Percentiles rank a stretch among this genome's conserved stretches.
phyloP scores from a whole-genome alignment of 2,329 filamentous ascomycete genomes.

The Venturia effusa region DNA sequence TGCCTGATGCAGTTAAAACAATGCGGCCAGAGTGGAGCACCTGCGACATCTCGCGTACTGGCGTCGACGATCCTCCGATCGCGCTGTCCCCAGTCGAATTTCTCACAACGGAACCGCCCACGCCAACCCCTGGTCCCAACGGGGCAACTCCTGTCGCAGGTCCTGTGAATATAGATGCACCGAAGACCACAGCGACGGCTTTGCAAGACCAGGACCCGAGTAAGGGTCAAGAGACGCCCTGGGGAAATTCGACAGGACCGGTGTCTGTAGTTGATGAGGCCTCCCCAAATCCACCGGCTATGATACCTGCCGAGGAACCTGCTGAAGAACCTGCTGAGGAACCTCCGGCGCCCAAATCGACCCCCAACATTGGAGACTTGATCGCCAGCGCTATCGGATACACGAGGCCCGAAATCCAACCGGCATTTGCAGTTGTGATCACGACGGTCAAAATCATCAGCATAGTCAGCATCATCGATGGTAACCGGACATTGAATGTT shows the following conservation, averaged over 20 bases:
- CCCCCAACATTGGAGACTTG: background rate
- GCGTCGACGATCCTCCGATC: background rate
- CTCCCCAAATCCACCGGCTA: background rate
- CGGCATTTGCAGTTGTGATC: background rate
- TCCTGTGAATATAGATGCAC: background rate
- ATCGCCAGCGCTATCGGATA: background rate
- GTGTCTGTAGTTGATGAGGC: too few relatives aligned
- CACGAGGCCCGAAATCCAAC: background rate
- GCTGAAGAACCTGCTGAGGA: too few relatives aligned
- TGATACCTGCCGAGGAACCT: too few relatives aligned
- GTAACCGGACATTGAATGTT: background rate
- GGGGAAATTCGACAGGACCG: background rate
- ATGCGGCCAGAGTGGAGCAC: background rate
- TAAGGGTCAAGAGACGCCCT: background rate
- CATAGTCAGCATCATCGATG: background rate
- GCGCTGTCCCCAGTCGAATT: background rate
- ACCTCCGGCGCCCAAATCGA: background rate
- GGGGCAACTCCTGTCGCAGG: background rate
- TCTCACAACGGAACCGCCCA: background rate
- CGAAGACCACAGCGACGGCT: background rate
- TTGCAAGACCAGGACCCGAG: background rate
- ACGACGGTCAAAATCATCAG: background rate
- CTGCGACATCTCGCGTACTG: background rate
- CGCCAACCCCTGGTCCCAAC: background rate
- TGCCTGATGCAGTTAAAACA: background rate